phyloP scores from a whole-genome alignment of 371 early-diverging fungal genomes.

The Mortierella sp. region DNA sequence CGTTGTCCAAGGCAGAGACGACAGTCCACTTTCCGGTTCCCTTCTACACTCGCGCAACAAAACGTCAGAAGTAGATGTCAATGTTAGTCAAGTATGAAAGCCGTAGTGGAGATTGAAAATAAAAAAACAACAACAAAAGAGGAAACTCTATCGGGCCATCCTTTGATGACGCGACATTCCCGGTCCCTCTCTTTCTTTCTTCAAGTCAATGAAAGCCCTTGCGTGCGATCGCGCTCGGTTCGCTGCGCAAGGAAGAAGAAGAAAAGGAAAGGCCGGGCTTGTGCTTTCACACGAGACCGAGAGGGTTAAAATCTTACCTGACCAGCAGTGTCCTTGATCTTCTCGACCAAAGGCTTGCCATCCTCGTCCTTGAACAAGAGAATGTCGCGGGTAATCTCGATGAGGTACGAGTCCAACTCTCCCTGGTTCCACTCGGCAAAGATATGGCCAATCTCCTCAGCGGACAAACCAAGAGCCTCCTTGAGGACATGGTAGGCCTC shows the following conservation, averaged over 20 bases:
- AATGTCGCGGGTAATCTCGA: constrained; percentile 96
- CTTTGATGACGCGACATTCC: constrained; percentile 3
- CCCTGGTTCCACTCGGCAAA: constrained; percentile 97
- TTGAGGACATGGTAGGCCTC: constrained; percentile 97
- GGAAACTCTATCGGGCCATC: constrained; percentile 3
- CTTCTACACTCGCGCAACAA: constrained; percentile 70
- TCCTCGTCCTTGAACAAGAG: constrained; percentile 91
- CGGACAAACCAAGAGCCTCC: constrained; percentile 79
- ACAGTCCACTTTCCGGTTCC: constrained; percentile 99
- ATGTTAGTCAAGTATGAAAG: constrained; percentile 1
- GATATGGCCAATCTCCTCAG: constrained; percentile 90
- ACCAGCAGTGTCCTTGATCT: constrained; percentile 97
- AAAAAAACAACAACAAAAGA: constrained; percentile 15
- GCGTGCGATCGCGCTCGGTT: neutral
- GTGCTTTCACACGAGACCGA: neutral
- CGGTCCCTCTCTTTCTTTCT: neutral
- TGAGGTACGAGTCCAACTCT: constrained; percentile 96
- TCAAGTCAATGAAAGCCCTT: too few species aligned
- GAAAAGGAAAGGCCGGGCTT: too few species aligned
- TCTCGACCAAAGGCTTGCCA: constrained; percentile 89
- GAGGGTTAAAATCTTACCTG: constrained; percentile 66
- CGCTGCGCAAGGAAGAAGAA: neutral
- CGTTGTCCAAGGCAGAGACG: constrained; percentile 92
- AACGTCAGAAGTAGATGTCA: constrained; percentile 10
- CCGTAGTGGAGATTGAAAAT: neutral